These are phyloP conservation scores for Aspergillus niger DNA, from an alignment of 2,329 filamentous ascomycete genomes.

Conservation along the genomic window DNA sequence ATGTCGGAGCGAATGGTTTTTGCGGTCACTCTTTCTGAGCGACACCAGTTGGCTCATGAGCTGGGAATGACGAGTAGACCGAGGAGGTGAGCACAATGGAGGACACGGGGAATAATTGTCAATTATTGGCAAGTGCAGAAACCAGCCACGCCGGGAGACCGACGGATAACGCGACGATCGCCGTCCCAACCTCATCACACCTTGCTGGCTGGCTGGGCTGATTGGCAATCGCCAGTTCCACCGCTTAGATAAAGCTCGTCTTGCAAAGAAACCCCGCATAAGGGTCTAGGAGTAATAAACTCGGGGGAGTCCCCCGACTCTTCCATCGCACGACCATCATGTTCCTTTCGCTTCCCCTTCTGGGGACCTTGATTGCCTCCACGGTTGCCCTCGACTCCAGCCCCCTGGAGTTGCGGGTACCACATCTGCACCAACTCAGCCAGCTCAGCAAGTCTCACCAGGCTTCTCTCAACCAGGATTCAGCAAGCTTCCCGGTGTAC, in stretches of 20 bases:
- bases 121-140: too few relatives aligned
- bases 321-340: background rate
- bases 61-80: too few relatives aligned
- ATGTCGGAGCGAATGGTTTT: too few relatives aligned
- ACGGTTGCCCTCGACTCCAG: background rate
- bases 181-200: too few relatives aligned
- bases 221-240: background rate
- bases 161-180: too few relatives aligned
- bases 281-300: background rate
- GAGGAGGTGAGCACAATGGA: too few relatives aligned
- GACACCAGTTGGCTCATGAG: too few relatives aligned
- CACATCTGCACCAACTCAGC: background rate
- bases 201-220: too few relatives aligned
- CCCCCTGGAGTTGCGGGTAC: background rate
- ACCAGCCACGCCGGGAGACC: too few relatives aligned
- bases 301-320: background rate
- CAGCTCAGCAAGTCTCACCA: background rate
- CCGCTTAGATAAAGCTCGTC: background rate
- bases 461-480: background rate
- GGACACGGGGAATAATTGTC: too few relatives aligned
- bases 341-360: background rate
- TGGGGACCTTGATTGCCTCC: background rate
- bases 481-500: constrained; percentile 37
- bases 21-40: too few relatives aligned
- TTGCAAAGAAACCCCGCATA: background rate